Evolutionary conservation across 768 basidiomycete species (phyloP).

Genomic region (Pilatotrama ljubarskyi): DNA sequence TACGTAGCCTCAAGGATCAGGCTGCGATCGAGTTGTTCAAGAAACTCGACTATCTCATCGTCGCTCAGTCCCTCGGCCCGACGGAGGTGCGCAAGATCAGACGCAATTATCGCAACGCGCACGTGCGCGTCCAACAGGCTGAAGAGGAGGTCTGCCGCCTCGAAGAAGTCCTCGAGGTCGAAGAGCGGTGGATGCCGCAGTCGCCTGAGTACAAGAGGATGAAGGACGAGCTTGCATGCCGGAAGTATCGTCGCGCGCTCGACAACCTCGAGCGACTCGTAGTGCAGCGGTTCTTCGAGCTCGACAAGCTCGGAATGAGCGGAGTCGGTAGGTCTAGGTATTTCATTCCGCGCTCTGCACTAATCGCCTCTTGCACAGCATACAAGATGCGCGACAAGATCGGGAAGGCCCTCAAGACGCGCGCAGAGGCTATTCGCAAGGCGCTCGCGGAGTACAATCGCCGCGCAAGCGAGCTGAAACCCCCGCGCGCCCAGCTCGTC

Average conservation of each 20-base stretch:
- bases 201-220: conserved; percentile 13
- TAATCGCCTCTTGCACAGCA: conserved; percentile 27
- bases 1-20: background rate
- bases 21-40: background rate
- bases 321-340: conserved; percentile 24
- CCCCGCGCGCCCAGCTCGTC: conserved; percentile 13
- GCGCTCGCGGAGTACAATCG: conserved; percentile 36
- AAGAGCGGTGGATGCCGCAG: conserved; percentile 17
- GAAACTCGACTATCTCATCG: background rate
- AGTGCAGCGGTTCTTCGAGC: conserved; percentile 33
- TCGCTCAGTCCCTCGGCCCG: background rate
- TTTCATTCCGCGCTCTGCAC: background rate
- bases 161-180: conserved; percentile 18
- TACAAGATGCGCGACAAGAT: conserved; percentile 38
- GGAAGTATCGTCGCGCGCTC: conserved; percentile 26
- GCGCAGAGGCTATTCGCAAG: conserved; percentile 34
- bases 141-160: conserved; percentile 6
- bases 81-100: background rate
- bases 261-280: conserved; percentile 34
- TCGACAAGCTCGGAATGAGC: conserved; percentile 29
- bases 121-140: background rate
- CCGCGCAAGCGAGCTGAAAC: conserved; percentile 23
- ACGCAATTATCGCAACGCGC: background rate
- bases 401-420: no score
- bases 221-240: background rate